Percentiles rank a stretch among this genome's conserved stretches.
These are phyloP conservation scores for Myxozyma lipomycoides DNA, from an alignment of 805 yeast species.

Conservation along the genomic window DNA sequence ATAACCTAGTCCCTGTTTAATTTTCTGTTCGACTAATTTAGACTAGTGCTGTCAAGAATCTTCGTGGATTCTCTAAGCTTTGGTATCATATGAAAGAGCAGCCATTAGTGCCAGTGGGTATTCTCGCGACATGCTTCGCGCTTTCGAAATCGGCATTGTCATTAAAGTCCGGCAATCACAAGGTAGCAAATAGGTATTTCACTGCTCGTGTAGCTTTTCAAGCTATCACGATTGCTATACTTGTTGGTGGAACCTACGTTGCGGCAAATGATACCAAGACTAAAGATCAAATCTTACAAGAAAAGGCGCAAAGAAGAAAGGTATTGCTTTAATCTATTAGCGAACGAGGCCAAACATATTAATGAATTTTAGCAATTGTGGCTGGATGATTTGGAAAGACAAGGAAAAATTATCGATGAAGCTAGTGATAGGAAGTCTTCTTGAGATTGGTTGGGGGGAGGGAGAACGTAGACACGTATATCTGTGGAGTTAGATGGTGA, in stretches of 20 bases:
- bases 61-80: constrained; percentile 48
- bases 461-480: too few relatives aligned
- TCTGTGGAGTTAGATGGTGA: too few relatives aligned
- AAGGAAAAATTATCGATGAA: not conserved
- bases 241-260: constrained; percentile 68
- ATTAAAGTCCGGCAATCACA: constrained; percentile 61
- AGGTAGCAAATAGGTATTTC: constrained; percentile 71
- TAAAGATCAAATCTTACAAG: constrained; percentile 38
- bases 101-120: constrained; percentile 65
- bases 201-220: constrained; percentile 81
- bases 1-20: not conserved
- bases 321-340: constrained; percentile 7
- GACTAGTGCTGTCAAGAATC: constrained; percentile 13
- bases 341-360: too few relatives aligned
- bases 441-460: not conserved
- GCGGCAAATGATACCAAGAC: constrained; percentile 47
- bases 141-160: constrained; percentile 74
- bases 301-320: constrained; percentile 26
- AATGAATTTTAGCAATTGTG: constrained; percentile 54
- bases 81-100: constrained; percentile 62
- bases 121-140: constrained; percentile 19
- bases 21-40: not conserved
- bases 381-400: constrained; percentile 65
- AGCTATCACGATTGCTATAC: constrained; percentile 67
- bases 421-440: not conserved